phyloP scores from a whole-genome alignment of 148 eudicot genomes.

The Heliosperma pusillum region DNA sequence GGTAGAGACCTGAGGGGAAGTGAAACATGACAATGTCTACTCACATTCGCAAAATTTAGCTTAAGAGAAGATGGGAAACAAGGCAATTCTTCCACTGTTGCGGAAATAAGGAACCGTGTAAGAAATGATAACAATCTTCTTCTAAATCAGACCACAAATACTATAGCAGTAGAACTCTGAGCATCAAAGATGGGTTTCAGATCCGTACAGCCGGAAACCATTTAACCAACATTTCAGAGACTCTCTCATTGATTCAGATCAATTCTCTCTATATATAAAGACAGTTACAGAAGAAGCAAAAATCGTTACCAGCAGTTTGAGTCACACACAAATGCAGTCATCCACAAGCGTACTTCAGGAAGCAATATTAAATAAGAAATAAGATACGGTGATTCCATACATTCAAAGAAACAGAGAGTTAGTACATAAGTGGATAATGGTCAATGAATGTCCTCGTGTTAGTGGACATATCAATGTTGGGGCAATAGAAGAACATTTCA shows the following conservation, averaged over 20 bases:
- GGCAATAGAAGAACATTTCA: neutral
- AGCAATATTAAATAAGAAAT: neutral
- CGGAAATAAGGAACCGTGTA: neutral
- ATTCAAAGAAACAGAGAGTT: neutral
- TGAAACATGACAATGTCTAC: neutral
- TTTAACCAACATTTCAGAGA: neutral
- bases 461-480: neutral
- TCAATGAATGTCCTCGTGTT: no score
- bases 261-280: neutral
- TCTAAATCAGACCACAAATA: neutral
- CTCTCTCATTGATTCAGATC: neutral
- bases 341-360: neutral
- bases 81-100: neutral
- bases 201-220: no score
- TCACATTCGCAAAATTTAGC: neutral
- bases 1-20: neutral
- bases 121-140: neutral
- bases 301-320: no score
- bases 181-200: neutral
- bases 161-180: neutral
- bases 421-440: neutral
- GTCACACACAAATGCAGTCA: no score
- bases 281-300: no score
- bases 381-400: neutral
- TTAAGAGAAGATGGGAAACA: neutral